Percentiles rank a stretch among this genome's conserved stretches.
phyloP scores from a whole-genome alignment of 495 filamentous ascomycete species.

The Sordaria brevicollis region DNA sequence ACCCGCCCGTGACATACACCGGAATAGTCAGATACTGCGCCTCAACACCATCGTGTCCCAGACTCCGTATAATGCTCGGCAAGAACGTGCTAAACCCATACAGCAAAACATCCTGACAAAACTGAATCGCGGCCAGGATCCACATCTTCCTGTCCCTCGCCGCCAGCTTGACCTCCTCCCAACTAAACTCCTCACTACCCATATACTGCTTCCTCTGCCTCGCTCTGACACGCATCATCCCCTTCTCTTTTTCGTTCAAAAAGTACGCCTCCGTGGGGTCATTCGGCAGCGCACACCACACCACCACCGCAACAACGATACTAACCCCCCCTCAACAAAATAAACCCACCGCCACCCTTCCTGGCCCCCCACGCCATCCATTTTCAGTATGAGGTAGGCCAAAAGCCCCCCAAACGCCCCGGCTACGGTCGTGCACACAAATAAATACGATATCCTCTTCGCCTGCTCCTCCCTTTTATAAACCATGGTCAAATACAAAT shows the following conservation, averaged over 20 bases:
- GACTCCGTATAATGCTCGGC: constrained; percentile 42
- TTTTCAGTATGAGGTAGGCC: constrained; percentile 55
- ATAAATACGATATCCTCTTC: constrained; percentile 60
- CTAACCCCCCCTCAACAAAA: constrained; percentile 65
- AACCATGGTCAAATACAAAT: constrained; percentile 80
- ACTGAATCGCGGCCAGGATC: constrained; percentile 36
- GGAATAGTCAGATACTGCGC: constrained; percentile 32
- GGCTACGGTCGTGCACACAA: constrained; percentile 66
- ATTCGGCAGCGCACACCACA: constrained; percentile 50
- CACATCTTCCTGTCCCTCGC: constrained; percentile 27
- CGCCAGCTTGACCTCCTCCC: constrained; percentile 38
- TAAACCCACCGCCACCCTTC: constrained; percentile 74
- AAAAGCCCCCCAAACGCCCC: constrained; percentile 74
- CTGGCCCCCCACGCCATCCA: constrained; percentile 55
- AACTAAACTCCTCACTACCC: constrained; percentile 39
- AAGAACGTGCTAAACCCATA: constrained; percentile 53
- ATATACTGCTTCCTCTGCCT: constrained; percentile 26
- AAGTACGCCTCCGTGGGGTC: constrained; percentile 39
- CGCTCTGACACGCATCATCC: constrained; percentile 38
- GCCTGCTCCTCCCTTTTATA: constrained; percentile 42
- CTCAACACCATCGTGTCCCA: constrained; percentile 41
- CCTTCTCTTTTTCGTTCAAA: constrained; percentile 38
- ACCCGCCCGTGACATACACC: constrained; percentile 26
- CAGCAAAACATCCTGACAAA: constrained; percentile 42
- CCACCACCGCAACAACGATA: constrained; percentile 47